Base-by-base conservation (phyloP, 1,139 yeast species). In the Taphrina betulina region DNA sequence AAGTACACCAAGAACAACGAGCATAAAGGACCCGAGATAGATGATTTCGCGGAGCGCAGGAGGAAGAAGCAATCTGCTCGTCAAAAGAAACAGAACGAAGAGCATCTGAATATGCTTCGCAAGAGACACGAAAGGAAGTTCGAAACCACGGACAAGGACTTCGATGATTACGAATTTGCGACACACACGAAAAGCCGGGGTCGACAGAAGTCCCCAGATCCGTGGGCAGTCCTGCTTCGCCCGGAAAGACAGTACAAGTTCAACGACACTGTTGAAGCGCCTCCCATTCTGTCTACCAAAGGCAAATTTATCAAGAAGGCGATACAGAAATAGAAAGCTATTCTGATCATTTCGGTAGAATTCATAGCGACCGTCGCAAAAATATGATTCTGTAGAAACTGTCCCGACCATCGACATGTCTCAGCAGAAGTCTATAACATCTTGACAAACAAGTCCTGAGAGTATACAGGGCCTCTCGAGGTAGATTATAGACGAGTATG, bases 241-340 rank as follows among this genome's bases (percentile, higher is more conserved):
- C 54, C 54, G 2, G 54, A 50, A 28, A 33, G 46, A 12, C 54
- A 50, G 35, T 50, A 50, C 46, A 50, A 50, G 26, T 50, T 50
- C 26, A 50, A 50, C 19, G 54, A 50, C 31, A 40, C 46, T n/a
- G 54, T 50, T 2, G 41, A 38, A 12, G 54, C 54, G 12, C 54
- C 54, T 8, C 54, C 54, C 3, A 26, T 50, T 5, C 33, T 50
- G 33, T 38, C 54, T 10, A 40, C 17, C 17, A 50, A 31, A 14
- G 54, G 54, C 3, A 50, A 50, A 19, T 42, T 50, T 12, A 46
- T 38, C 24, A 38, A 40, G 33, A 43, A 20, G 38, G 48, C 48
- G 2, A 19, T 43, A 10, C 38, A 29, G 38, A 17, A 22, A 7
- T 14, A 23, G 7, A 16, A n/a, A n/a, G n/a, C n/a, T n/a, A n/a